Evolutionary conservation across 2,329 filamentous ascomycete species (phyloP), one percentile per base, ranked within the genome.

Genomic region (Colletotrichum cereale): DNA sequence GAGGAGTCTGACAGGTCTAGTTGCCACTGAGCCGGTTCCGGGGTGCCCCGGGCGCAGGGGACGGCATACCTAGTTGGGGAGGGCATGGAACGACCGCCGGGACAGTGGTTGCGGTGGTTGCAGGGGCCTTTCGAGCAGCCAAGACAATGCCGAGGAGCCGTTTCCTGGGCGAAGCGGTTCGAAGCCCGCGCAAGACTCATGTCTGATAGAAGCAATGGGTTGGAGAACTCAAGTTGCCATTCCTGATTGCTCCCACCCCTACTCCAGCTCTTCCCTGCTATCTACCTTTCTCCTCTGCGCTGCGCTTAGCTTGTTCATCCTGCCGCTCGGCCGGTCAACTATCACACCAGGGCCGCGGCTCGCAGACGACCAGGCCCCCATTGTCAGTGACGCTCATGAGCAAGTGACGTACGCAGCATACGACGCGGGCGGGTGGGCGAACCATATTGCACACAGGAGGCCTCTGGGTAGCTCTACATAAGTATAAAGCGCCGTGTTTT

Each of bases 401-500:
- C 44, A 53, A 58, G 68, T 63, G 68, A 68, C 68, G 68, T 68
- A 68, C 65, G 53, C 50, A 68, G 52, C 58, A 58, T 60, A 62
- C 65, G 58, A 60, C 68, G 53, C 24, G 36, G 26, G 68, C 52
- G 44, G 42, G 68, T 52, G 57, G 50, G 50, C 24, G 52, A 57
- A 70, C 34, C 18, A 50, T n/a, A n/a, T 52, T 40, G 47, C 24
- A 24, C 52, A 14, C 21, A n/a, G 64, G 68, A 71, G 68, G 68
- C 68, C 68, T 71, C 68, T 71, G 26, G 26, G 29, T 11, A 47
- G 68, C 58, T 34, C 52, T 63, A 29, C 58, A 57, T 58, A 53
- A 60, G 56, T 71, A 71, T 71, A 71, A 71, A 71, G 65, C 68
- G 53, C 65, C 68, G 58, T 71, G 52, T 68, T 52, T 55, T 58